Evolutionary conservation across 352 stramenopile genomes (phyloP).

Genomic region (Phytopythium boreale): DNA sequence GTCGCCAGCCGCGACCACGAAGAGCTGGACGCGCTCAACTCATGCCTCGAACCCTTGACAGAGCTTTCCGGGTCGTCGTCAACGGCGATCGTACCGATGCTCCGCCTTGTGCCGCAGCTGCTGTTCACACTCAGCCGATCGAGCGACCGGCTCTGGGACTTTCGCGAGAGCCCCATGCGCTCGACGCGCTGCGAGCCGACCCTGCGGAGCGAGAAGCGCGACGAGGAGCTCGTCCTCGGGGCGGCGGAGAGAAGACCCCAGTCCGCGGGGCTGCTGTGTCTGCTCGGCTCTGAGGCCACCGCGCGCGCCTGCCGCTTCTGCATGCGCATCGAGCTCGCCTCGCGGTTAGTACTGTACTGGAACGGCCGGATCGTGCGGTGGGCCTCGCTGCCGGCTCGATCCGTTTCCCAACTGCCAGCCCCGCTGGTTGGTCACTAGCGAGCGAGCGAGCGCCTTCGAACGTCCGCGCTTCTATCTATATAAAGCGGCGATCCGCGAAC

Average conservation of each 20-base stretch:
- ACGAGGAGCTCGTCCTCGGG: neutral
- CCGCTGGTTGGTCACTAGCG: too few species aligned
- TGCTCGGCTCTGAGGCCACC: neutral
- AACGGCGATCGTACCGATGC: neutral
- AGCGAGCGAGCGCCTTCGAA: neutral
- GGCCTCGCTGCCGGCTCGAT: neutral
- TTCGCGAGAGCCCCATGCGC: neutral
- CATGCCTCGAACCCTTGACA: neutral
- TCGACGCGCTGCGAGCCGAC: neutral
- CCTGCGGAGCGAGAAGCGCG: neutral
- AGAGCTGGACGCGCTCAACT: neutral
- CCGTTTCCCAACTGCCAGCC: neutral
- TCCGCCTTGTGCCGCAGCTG: neutral
- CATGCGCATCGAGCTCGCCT: too few species aligned
- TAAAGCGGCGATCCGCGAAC: neutral
- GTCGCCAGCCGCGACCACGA: neutral
- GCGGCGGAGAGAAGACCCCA: neutral
- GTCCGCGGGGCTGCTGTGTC: neutral
- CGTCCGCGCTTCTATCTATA: neutral
- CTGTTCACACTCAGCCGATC: neutral
- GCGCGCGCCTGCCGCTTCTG: neutral
- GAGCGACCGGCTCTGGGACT: neutral
- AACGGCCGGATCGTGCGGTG: neutral
- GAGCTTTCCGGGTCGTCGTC: slow-evolving; percentile 4
- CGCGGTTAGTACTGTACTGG: neutral